These are phyloP conservation scores for Boletus subcaerulescens DNA, from an alignment of 768 basidiomycete species.

Conservation along the genomic window DNA sequence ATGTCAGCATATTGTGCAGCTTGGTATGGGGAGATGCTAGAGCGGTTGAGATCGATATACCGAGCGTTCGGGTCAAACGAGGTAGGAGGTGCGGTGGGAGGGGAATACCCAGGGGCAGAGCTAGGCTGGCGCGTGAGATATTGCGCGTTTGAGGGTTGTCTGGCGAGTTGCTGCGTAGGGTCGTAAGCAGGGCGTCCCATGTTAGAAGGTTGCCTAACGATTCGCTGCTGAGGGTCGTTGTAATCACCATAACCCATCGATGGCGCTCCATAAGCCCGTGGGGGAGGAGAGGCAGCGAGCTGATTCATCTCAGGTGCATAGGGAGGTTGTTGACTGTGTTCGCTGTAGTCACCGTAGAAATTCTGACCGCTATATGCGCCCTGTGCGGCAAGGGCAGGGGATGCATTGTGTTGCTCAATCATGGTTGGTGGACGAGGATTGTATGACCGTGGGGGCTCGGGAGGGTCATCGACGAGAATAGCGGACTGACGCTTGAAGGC, in stretches of 20 bases:
- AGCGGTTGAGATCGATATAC: conserved; percentile 64
- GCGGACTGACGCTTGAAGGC: conserved; percentile 65
- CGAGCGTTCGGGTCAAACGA: conserved; percentile 33
- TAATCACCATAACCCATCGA: conserved; percentile 23
- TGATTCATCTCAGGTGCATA: conserved; percentile 19
- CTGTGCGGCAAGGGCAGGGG: conserved; percentile 27
- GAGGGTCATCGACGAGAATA: conserved; percentile 56
- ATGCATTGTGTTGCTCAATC: conserved; percentile 49
- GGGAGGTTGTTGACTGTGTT: conserved; percentile 22
- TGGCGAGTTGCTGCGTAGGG: conserved; percentile 23
- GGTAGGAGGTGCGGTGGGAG: conserved; percentile 4
- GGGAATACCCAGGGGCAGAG: conserved; percentile 11
- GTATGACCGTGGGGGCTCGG: conserved; percentile 36
- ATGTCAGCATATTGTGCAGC: conserved; percentile 74
- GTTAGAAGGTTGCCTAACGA: conserved; percentile 18
- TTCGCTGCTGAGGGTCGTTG: conserved; percentile 25
- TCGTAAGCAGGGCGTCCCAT: conserved; percentile 24
- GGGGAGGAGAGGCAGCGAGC: conserved; percentile 9
- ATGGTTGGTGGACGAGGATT: conserved; percentile 64
- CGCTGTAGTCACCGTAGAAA: conserved; percentile 25
- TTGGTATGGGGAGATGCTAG: conserved; percentile 73
- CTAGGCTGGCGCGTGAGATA: conserved; percentile 24
- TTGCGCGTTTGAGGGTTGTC: conserved; percentile 22
- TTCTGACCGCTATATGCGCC: conserved; percentile 19
- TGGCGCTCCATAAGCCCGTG: conserved; percentile 23